Evolutionary conservation across 257 asterid genomes (phyloP), one percentile per base, ranked within the genome.

Genomic region (Prunella vulgaris): DNA sequence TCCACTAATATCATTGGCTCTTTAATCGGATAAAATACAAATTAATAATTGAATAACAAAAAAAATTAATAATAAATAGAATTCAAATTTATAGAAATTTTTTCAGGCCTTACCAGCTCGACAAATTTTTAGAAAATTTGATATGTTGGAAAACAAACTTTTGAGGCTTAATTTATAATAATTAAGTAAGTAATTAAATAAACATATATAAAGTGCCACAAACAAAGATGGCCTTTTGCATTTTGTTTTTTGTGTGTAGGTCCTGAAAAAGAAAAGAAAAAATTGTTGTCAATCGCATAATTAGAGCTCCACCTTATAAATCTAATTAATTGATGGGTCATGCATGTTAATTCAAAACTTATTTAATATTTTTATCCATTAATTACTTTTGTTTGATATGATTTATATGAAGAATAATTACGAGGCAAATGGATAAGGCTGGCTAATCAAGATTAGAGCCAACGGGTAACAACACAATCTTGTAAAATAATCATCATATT

Each of bases 321-420:
- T 63, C 60, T 68, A n/a, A n/a, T n/a, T 68, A 63, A 77, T 77
- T 70, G 77, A 58, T 65, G 77, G 72, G 68, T 63, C 68, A 63
- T 64, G n/a, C 38, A n/a, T 69, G 33, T 18, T 71, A 59, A 59
- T 22, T 25, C 13, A 25, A n/a, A 67, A 15, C 62, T 68, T 72
- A 32, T 63, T 57, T 69, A 69, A 56, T 63, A 64, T 40, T 54
- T 68, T 60, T 51, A 18, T 18, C 61, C 82, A 68, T 68, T 64
- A 68, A 68, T 68, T 64, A 68, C 46, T 68, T 69, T 72, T 22
- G 24, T 0, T 35, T 42, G 76, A 18, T 15, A 73, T 78, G 70
- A 78, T 73, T 57, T 48, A 64, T 18, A 53, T 35, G 32, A 27
- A 22, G 54, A 74, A 78, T 78, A 73, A 73, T 78, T 73, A 73